Evolutionary conservation across 805 yeast genomes (phyloP), one percentile per base, ranked within the genome.

Genomic region (Saturnispora ahearnii): DNA sequence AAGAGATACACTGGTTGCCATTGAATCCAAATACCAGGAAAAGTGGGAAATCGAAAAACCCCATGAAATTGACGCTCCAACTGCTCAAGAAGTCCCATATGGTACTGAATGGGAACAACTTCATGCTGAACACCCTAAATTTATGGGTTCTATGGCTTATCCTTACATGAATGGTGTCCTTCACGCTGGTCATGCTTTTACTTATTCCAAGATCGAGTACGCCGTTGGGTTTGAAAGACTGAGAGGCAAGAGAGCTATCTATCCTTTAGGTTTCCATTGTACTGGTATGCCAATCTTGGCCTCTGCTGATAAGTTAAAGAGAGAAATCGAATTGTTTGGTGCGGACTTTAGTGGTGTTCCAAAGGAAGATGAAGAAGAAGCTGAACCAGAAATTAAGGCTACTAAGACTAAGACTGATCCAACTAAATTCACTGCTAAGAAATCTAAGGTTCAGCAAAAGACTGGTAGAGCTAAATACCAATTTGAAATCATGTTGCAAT

Each of bases 131-230:
- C 75, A 84, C 66, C 98, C 98, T 51, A 93, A 93, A 68, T 85
- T 76, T 71, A 84, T 88, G 73, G 77, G 87, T 24, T 83, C 96
- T 45, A 90, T 93, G 96, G 98, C 99, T 10, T 93, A 88, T 64
- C 99, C 99, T 41, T 93, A 93, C 70, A 91, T 91, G 97, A 93
- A 93, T 69, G 99, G 99, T 73, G 93, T 87, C 46, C 74, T 93
- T 57, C 99, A 93, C 60, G 97, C 96, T 45, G 99, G 99, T 53
- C 99, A 93, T 68, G 81, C 89, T 59, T 93, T 91, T 73, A 93
- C 98, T 34, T 74, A 91, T 55, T 87, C 97, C 48, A 93, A 93
- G 71, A 91, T 81, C 47, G 99, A 93, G 68, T 93, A 84, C 65
- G 82, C 90, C 43, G 75, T 86, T 50, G 98, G 98, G 49, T 93